Evolutionary conservation across 495 filamentous ascomycete species (phyloP), one percentile per base, ranked within the genome.

Genomic region (Chaetomidium leptoderma): DNA sequence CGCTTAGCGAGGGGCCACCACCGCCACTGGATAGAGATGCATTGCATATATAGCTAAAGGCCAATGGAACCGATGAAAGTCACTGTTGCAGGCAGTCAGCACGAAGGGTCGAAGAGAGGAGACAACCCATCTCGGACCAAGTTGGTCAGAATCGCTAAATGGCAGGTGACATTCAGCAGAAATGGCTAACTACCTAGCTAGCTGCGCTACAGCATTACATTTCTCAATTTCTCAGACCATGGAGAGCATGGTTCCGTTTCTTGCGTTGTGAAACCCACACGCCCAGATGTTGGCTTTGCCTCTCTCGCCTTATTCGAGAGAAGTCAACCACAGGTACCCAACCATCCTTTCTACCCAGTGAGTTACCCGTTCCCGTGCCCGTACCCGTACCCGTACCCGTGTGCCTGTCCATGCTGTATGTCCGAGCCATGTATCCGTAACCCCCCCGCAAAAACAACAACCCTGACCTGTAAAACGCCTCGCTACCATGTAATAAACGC

Each of bases 211-310:
- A 27, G 24, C 5, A 8, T 40, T 6, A 26, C 9, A 35, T 40
- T 40, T 11, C 14, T n/a, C 36, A 8, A 8, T n/a, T 39, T n/a
- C 14, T 39, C 30, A 10, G 16, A 10, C 17, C 17, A 33, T 33
- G 6, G 32, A 33, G 6, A 6, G 6, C 6, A 33, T 33, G 32
- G n/a, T n/a, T 39, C 4, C 19, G 13, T n/a, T 46, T 29, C 32
- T 26, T 30, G 45, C 17, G 44, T 49, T 49, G 54, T 49, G 54
- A 57, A 57, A 49, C 54, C 54, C 54, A 40, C 49, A 30, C 50
- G 24, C 6, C 23, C 26, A 26, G 6, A 6, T 24, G 27, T 29
- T 33, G 23, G 17, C 33, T 49, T 21, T 32, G 30, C 17, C 17
- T 49, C 10, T 30, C 45, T 14, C 27, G 3, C 3, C 13, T 39